Evolutionary conservation across 768 basidiomycete species (phyloP).

Genomic region (Lactarius pseudohatsudake): DNA sequence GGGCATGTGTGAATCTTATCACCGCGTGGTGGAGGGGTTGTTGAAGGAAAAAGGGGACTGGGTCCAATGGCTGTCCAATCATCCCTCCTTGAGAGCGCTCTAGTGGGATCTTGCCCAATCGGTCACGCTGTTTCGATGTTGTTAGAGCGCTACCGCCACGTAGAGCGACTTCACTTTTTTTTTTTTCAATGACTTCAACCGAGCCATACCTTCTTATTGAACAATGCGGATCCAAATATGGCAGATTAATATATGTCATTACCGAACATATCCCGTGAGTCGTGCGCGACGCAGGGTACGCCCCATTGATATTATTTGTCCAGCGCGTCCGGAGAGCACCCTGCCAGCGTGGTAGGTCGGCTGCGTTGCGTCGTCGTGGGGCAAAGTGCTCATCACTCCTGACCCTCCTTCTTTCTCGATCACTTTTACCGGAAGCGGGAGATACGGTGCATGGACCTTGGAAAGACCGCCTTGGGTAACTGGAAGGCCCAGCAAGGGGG

Average conservation of each 20-base stretch:
- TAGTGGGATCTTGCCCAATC: constrained; percentile 21
- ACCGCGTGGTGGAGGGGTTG: constrained; percentile 7
- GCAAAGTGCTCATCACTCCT: constrained; percentile 26
- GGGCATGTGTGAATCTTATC: constrained; percentile 22
- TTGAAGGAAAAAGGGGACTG: constrained; percentile 1
- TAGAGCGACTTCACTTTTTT: constrained; percentile 30
- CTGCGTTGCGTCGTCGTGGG: neutral
- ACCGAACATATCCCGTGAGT: constrained; percentile 45
- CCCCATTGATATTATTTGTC: constrained; percentile 27
- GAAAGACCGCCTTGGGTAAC: constrained; percentile 41
- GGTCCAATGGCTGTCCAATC: constrained; percentile 15
- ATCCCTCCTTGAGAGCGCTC: constrained; percentile 19
- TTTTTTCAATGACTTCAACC: constrained; percentile 29
- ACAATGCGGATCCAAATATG: constrained; percentile 44
- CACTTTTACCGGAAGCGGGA: constrained; percentile 36
- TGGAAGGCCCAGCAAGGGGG: constrained; percentile 44
- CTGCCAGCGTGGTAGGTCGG: constrained; percentile 37
- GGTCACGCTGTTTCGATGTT: constrained; percentile 20
- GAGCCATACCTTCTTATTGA: constrained; percentile 43
- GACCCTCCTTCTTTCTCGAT: constrained; percentile 7
- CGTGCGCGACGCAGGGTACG: neutral
- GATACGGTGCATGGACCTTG: constrained; percentile 46
- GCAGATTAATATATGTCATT: constrained; percentile 45
- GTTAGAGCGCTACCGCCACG: constrained; percentile 25
- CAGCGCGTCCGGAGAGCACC: constrained; percentile 38